phyloP scores from a whole-genome alignment of 2,329 filamentous ascomycete species.

The Claviceps sp. region DNA sequence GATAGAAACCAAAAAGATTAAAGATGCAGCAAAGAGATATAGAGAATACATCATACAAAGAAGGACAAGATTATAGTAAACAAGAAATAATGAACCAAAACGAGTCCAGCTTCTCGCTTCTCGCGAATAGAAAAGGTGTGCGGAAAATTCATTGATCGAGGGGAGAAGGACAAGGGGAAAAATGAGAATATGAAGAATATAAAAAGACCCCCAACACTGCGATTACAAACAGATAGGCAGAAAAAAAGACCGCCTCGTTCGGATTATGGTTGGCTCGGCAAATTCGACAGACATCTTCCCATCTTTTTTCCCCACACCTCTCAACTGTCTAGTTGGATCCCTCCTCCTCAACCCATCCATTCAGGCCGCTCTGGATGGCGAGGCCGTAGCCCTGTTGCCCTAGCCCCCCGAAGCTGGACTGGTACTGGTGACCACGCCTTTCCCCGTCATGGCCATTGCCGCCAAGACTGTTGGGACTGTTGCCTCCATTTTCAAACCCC shows the following conservation, averaged over 20 bases:
- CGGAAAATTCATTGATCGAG: neutral
- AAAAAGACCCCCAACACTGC: neutral
- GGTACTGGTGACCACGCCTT: constrained; percentile 53
- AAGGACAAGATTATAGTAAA: constrained; percentile 10
- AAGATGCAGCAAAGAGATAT: constrained; percentile 7
- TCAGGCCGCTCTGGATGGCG: constrained; percentile 49
- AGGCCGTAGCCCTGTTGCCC: constrained; percentile 44
- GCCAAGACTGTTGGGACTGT: constrained; percentile 34
- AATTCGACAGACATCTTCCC: neutral
- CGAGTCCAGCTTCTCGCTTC: neutral
- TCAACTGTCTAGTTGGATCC: constrained; percentile 37
- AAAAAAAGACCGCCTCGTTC: constrained; percentile 13
- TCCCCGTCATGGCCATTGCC: constrained; percentile 36
- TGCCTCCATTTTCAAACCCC: constrained; percentile 47
- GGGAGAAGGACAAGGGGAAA: constrained; percentile 6
- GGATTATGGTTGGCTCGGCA: neutral
- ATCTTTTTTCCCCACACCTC: constrained; percentile 3
- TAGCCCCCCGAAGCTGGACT: constrained; percentile 48
- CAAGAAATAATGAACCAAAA: constrained; percentile 17
- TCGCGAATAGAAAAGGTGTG: neutral
- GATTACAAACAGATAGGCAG: neutral
- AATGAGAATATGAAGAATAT: constrained; percentile 14
- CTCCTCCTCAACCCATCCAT: constrained; percentile 56
- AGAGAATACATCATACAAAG: constrained; percentile 17
- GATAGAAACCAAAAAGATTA: neutral